Evolutionary conservation across 169 alveolate genomes (phyloP).

Genomic region (Fabrea salina): DNA sequence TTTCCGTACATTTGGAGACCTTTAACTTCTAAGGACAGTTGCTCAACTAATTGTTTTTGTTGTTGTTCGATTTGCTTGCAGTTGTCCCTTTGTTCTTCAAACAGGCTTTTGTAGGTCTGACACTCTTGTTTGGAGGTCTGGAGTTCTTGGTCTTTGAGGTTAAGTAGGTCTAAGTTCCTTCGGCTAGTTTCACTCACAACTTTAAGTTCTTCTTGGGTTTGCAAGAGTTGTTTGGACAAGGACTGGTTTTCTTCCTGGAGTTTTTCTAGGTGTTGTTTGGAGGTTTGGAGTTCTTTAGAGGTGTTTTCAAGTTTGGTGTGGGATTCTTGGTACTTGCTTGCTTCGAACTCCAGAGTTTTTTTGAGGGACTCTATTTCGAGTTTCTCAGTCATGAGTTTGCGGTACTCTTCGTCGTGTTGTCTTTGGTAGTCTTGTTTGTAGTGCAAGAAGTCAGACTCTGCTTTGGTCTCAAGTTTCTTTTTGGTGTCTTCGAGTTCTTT

Average conservation of each 20-base stretch:
- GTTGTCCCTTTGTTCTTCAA: conserved; percentile 20
- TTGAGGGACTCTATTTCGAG: conserved; percentile 44
- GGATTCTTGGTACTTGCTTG: conserved; percentile 20
- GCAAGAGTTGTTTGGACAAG: conserved; percentile 15
- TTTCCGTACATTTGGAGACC: not conserved
- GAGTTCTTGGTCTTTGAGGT: conserved; percentile 19
- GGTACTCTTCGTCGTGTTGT: conserved; percentile 33
- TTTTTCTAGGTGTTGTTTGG: conserved; percentile 9
- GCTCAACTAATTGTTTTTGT: not conserved
- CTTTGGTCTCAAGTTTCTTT: conserved; percentile 28
- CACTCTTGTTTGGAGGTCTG: conserved; percentile 15
- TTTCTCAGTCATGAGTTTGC: conserved; percentile 34
- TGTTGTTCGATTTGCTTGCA: not conserved
- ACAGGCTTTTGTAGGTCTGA: conserved; percentile 5
- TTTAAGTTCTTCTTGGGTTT: conserved; percentile 37
- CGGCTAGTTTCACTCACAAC: conserved; percentile 40
- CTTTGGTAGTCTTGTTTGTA: conserved; percentile 40
- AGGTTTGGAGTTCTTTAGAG: conserved; percentile 30
- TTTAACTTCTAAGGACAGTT: not conserved
- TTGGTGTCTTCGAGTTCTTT: conserved; percentile 41
- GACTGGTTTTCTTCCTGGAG: conserved; percentile 31
- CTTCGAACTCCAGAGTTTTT: conserved; percentile 32
- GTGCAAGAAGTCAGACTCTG: conserved; percentile 33
- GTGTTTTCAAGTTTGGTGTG: conserved; percentile 23
- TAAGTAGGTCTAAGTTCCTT: conserved; percentile 35